Percentiles rank a stretch among this genome's conserved stretches.
phyloP scores from a whole-genome alignment of 2,329 filamentous ascomycete genomes.

The Keithomyces neogunnii region DNA sequence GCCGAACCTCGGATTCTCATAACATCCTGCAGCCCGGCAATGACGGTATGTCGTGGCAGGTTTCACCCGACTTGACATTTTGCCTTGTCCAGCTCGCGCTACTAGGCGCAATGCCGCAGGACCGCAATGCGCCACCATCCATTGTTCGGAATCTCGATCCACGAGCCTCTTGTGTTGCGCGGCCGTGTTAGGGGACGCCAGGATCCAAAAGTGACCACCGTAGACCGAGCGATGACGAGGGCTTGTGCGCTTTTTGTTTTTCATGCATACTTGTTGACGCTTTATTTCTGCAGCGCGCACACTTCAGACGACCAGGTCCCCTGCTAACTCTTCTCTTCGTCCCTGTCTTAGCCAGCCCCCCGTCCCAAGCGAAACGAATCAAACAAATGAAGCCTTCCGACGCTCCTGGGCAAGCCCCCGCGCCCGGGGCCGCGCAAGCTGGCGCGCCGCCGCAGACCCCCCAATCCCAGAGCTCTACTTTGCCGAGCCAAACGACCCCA shows the following conservation, averaged over 20 bases:
- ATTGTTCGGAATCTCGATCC: background rate
- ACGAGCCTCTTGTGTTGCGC: background rate
- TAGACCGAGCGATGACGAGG: slow-evolving; percentile 1
- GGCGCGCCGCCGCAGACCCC: slow-evolving; percentile 45
- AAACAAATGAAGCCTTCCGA: slow-evolving; percentile 57
- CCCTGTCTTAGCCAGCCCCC: slow-evolving; percentile 32
- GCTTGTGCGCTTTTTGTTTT: background rate
- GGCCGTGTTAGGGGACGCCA: slow-evolving; percentile 3
- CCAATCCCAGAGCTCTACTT: slow-evolving; percentile 39
- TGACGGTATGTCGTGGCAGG: slow-evolving; percentile 58
- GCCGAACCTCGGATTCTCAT: slow-evolving; percentile 63
- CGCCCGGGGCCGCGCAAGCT: slow-evolving; percentile 30
- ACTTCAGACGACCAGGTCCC: too few species aligned
- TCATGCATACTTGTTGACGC: background rate
- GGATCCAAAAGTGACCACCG: background rate
- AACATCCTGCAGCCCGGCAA: slow-evolving; percentile 47
- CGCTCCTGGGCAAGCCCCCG: slow-evolving; percentile 45
- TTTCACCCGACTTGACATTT: slow-evolving; percentile 15
- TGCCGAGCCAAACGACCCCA: slow-evolving; percentile 33
- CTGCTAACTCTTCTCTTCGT: slow-evolving; percentile 1
- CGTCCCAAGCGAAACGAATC: slow-evolving; percentile 45
- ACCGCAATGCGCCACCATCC: slow-evolving; percentile 7
- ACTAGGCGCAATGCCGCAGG: slow-evolving; percentile 8
- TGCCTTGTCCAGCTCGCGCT: slow-evolving; percentile 2
- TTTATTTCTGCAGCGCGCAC: background rate